These are phyloP conservation scores for Globisporangium polare DNA, from an alignment of 352 stramenopile genomes.

Conservation along the genomic window DNA sequence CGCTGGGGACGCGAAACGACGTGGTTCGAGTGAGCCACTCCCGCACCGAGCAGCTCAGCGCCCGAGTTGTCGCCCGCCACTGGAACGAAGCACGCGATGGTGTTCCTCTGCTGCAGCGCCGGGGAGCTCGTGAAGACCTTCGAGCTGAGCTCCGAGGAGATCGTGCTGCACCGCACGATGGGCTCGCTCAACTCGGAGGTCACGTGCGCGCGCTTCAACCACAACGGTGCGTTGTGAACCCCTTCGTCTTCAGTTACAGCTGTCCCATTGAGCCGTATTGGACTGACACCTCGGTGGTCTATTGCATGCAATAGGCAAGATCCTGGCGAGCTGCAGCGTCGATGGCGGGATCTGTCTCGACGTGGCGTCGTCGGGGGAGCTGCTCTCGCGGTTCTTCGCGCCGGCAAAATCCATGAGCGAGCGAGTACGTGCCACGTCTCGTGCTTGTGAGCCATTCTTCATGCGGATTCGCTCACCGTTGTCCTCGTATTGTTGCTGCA, in stretches of 20 bases:
- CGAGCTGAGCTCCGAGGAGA: constrained; percentile 46
- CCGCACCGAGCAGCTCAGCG: no score
- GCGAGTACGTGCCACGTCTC: constrained; percentile 21
- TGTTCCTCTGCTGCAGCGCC: constrained; percentile 57
- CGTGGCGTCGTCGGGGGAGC: constrained; percentile 46
- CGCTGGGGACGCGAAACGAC: constrained; percentile 23
- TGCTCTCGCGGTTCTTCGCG: constrained; percentile 65
- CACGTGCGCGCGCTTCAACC: constrained; percentile 59
- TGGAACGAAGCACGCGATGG: no score
- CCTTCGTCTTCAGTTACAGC: no score
- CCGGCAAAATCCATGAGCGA: constrained; percentile 33
- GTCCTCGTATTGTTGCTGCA: constrained; percentile 11
- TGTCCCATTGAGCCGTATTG: background rate
- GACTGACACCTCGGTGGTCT: background rate
- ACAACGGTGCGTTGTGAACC: constrained; percentile 32
- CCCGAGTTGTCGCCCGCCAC: no score
- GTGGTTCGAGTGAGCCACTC: no score
- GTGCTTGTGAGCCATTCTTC: background rate
- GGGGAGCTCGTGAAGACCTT: constrained; percentile 58
- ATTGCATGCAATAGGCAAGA: constrained; percentile 29
- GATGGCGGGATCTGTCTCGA: constrained; percentile 59
- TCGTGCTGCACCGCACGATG: constrained; percentile 38
- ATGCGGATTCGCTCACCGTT: background rate
- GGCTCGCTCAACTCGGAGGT: constrained; percentile 51
- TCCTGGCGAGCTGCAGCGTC: constrained; percentile 57